These are phyloP conservation scores for Penicillium maclennaniae DNA, from an alignment of 495 filamentous ascomycete species.

Conservation along the genomic window DNA sequence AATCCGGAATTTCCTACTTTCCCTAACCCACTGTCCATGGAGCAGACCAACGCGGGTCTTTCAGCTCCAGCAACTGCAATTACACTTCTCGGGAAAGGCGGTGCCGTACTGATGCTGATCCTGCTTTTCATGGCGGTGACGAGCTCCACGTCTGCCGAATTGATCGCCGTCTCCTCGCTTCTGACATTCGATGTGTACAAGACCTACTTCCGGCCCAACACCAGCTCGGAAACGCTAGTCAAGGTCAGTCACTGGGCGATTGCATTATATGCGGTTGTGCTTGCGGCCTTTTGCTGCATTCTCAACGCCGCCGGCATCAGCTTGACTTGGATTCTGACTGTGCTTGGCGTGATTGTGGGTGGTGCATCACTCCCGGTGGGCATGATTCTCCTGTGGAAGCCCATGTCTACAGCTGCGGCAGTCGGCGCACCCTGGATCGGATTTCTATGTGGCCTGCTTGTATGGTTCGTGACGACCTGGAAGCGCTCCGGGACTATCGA, in stretches of 20 bases:
- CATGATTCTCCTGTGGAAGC: slow-evolving; percentile 36
- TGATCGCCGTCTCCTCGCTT: slow-evolving; percentile 52
- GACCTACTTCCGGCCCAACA: slow-evolving; percentile 46
- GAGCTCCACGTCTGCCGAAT: slow-evolving; percentile 44
- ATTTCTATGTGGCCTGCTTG: slow-evolving; percentile 24
- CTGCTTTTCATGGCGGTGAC: slow-evolving; percentile 55
- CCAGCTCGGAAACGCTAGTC: slow-evolving; percentile 41
- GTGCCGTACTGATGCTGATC: slow-evolving; percentile 45
- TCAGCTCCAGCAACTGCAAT: slow-evolving; percentile 45
- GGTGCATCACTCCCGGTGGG: slow-evolving; percentile 39
- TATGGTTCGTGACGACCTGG: slow-evolving; percentile 35
- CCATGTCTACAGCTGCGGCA: slow-evolving; percentile 33
- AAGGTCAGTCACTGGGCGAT: slow-evolving; percentile 46
- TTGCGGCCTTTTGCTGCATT: slow-evolving; percentile 43
- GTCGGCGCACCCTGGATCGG: slow-evolving; percentile 32
- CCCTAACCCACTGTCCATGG: slow-evolving; percentile 43
- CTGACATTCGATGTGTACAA: slow-evolving; percentile 56
- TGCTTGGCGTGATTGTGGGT: slow-evolving; percentile 44
- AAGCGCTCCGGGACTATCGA: slow-evolving; percentile 28
- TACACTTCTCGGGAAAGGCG: slow-evolving; percentile 45
- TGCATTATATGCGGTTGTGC: slow-evolving; percentile 43
- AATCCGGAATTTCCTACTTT: slow-evolving; percentile 49
- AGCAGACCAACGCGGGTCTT: slow-evolving; percentile 42
- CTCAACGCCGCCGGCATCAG: slow-evolving; percentile 42
- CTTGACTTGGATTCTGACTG: slow-evolving; percentile 44